phyloP scores from a whole-genome alignment of 441 rosid species.

The Eruca vesicaria region DNA sequence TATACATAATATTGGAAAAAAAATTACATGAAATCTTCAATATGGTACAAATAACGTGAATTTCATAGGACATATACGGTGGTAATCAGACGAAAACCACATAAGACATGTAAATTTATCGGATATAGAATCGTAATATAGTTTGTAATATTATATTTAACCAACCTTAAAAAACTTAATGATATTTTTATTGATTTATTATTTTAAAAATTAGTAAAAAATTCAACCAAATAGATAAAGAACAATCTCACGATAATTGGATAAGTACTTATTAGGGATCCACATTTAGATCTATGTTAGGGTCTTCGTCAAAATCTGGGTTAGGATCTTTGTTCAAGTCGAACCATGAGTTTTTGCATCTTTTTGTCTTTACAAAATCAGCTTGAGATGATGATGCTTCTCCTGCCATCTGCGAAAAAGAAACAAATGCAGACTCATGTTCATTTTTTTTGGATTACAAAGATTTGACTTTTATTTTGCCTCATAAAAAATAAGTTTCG shows the following conservation, averaged over 20 bases:
- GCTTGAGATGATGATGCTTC: neutral
- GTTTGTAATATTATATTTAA: too few relatives aligned
- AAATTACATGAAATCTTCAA: too few relatives aligned
- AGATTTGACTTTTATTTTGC: neutral
- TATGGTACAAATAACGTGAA: too few relatives aligned
- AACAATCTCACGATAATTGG: neutral
- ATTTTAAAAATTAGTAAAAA: neutral
- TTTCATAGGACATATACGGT: too few relatives aligned
- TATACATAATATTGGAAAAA: too few relatives aligned
- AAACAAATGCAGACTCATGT: neutral
- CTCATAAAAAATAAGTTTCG: too few relatives aligned
- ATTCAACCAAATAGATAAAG: neutral
- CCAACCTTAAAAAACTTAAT: neutral
- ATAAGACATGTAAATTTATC: too few relatives aligned
- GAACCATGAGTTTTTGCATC: neutral
- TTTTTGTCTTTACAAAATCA: neutral
- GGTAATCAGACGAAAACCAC: too few relatives aligned
- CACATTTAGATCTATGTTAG: neutral
- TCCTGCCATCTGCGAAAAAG: neutral
- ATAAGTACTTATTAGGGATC: neutral
- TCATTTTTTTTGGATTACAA: neutral
- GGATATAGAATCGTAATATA: too few relatives aligned
- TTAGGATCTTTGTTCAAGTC: neutral
- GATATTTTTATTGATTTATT: neutral
- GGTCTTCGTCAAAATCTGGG: neutral